These are phyloP conservation scores for Leishmania braziliensis DNA, from an alignment of 208 protist species.

Conservation along the genomic window DNA sequence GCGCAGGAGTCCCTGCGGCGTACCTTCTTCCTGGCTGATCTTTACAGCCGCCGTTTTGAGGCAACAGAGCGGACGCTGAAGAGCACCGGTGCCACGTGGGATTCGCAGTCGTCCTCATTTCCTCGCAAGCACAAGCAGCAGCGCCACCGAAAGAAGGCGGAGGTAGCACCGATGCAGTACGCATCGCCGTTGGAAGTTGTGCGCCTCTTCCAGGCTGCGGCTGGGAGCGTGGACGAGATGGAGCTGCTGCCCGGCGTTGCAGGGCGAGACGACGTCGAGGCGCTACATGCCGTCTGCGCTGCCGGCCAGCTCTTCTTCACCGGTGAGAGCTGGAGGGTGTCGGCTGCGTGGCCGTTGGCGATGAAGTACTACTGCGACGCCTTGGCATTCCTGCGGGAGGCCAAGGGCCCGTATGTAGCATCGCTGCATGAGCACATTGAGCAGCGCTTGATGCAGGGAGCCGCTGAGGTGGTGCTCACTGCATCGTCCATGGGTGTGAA, in stretches of 20 bases:
- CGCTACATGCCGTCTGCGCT: constrained; percentile 42
- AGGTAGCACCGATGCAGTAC: constrained; percentile 66
- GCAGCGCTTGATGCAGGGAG: constrained; percentile 41
- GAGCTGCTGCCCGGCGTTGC: constrained; percentile 79
- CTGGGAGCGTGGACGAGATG: constrained; percentile 72
- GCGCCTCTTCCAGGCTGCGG: constrained; percentile 75
- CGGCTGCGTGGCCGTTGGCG: constrained; percentile 12
- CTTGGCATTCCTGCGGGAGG: constrained; percentile 38
- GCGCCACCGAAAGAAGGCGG: constrained; percentile 34
- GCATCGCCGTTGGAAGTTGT: constrained; percentile 85
- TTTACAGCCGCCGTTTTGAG: constrained; percentile 70
- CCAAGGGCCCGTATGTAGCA: constrained; percentile 22
- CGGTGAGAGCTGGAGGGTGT: constrained; percentile 74
- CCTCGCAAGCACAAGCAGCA: not conserved
- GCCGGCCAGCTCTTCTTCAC: constrained; percentile 73
- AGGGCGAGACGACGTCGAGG: constrained; percentile 58
- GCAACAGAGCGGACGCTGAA: constrained; percentile 68
- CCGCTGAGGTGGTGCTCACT: constrained; percentile 40
- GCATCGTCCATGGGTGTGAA: not conserved
- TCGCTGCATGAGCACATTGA: constrained; percentile 46
- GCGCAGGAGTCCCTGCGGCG: constrained; percentile 70
- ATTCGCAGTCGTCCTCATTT: not conserved
- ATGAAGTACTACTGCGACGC: constrained; percentile 57
- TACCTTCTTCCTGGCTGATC: constrained; percentile 69
- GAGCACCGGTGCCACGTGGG: constrained; percentile 2